phyloP scores from a whole-genome alignment of 179 eudicot genomes.

The Spinacia oleracea region DNA sequence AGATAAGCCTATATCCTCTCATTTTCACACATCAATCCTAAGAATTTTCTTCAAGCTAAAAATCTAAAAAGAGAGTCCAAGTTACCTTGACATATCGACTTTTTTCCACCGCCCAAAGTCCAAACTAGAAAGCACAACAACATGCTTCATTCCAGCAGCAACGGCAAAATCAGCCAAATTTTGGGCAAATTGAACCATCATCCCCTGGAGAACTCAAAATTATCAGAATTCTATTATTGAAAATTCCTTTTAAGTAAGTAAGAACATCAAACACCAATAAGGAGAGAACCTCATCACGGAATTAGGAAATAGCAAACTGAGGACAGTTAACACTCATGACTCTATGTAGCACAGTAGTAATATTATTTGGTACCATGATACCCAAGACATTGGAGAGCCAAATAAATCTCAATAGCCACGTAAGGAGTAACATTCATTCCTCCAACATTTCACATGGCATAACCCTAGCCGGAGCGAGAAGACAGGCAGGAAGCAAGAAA shows the following conservation, averaged over 20 bases:
- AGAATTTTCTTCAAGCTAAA: neutral
- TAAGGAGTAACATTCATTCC: neutral
- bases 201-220: conserved; percentile 54
- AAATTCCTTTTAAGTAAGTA: neutral
- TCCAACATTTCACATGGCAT: neutral
- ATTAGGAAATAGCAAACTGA: neutral
- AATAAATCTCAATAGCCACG: neutral
- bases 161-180: conserved; percentile 86
- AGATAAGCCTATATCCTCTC: neutral
- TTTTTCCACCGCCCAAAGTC: conserved; percentile 84
- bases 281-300: neutral
- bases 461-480: neutral
- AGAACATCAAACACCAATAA: neutral
- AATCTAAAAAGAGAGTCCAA: neutral
- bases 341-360: neutral
- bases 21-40: neutral
- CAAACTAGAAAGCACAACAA: conserved; percentile 82
- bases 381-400: neutral
- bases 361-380: neutral
- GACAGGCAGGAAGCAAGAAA: neutral
- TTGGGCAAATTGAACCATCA: conserved; percentile 79
- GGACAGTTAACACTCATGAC: neutral
- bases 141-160: conserved; percentile 76
- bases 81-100: conserved; percentile 89
- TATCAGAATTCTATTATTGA: neutral